Base-by-base conservation (phyloP, 768 basidiomycete genomes). In the Mycena sanguinolenta region DNA sequence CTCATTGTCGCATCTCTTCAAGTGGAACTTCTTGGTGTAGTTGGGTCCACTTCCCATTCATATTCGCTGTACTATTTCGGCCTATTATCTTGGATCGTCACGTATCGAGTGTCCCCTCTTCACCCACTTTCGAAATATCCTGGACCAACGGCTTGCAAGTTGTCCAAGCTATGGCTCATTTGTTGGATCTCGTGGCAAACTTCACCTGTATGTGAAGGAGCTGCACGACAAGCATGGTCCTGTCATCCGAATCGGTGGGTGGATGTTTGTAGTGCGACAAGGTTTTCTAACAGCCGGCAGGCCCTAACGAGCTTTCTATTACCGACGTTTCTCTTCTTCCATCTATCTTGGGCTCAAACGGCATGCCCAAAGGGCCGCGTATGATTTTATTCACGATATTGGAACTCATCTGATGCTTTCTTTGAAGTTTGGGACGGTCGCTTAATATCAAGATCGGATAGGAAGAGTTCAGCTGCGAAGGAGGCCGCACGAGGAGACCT, bases 191-290 rank as follows among this genome's bases (percentile, higher is more conserved):
- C 66, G 55, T n/a, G 87, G 87, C 1, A 81, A 82, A 64, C 81
- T 84, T 23, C 86, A 90, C 69, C 58, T 80, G 2, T 84, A 83
- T 66, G 81, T 84, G 58, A 77, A 84, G 49, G 63, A 75, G 7
- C 72, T 90, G 23, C 90, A 91, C 73, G 80, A 82, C 21, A 78
- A 76, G 38, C 90, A 90, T 62, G 90, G 90, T 0, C 82, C 86
- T n/a, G 77, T 85, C 32, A 86, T 91, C 19, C 82, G 90, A 59
- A 25, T 86, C 49, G 90, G 90, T 88, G 64, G 32, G 81, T 3
- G 25, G 19, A n/a, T n/a, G 49, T 54, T 53, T n/a, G n/a, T n/a
- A n/a, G n/a, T n/a, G n/a, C 13, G 17, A 19, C 10, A 21, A 63
- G 34, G 25, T 27, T 25, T 30, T 49, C 65, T 17, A 36, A 52